phyloP scores from a whole-genome alignment of 345 rosid species.

The Firmiana major region DNA sequence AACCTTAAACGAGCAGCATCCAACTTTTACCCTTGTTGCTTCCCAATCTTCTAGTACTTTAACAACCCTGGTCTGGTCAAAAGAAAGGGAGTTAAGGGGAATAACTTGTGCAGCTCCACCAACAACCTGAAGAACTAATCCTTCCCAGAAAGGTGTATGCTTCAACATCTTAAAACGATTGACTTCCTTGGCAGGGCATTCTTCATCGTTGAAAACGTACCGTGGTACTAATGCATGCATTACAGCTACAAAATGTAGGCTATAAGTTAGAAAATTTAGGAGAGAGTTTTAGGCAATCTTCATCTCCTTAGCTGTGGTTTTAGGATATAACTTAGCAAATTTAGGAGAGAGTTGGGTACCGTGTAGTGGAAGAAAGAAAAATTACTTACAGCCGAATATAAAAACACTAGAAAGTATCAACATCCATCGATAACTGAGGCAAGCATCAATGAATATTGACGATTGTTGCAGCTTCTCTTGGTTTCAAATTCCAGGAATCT shows the following conservation, averaged over 20 bases:
- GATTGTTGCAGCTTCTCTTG: not conserved
- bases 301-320: not conserved
- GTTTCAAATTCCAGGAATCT: not conserved
- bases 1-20: not conserved
- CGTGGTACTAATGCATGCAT: not conserved
- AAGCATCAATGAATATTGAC: not conserved
- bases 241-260: not conserved
- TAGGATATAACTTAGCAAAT: not conserved
- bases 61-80: not conserved
- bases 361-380: not conserved
- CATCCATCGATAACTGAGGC: not conserved
- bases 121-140: not conserved
- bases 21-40: not conserved
- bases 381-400: not conserved
- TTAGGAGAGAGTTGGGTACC: not conserved
- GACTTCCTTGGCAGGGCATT: not conserved
- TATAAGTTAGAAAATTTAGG: too few relatives aligned
- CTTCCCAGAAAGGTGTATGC: not conserved
- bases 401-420: not conserved
- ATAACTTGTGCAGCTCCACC: not conserved
- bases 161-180: not conserved
- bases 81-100: not conserved
- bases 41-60: not conserved
- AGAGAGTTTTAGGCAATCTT: too few relatives aligned
- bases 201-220: not conserved